These are phyloP conservation scores for Mariannaea elegans DNA, from an alignment of 2,329 filamentous ascomycete genomes.

Conservation along the genomic window DNA sequence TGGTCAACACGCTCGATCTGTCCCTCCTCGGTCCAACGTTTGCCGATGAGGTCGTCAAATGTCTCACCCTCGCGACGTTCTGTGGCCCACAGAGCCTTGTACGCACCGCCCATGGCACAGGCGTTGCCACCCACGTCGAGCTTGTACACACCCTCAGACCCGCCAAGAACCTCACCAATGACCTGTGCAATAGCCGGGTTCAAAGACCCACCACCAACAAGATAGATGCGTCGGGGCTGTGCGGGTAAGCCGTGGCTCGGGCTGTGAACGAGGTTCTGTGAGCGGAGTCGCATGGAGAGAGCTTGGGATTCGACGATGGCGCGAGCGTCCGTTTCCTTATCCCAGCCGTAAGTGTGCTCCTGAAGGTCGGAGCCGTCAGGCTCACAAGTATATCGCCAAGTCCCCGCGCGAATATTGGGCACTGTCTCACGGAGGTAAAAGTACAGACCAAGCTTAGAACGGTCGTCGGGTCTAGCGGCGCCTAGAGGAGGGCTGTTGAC, in stretches of 20 bases:
- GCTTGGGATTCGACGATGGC: conserved; percentile 95
- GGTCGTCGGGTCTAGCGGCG: conserved; percentile 57
- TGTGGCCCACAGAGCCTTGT: conserved; percentile 94
- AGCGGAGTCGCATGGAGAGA: conserved; percentile 87
- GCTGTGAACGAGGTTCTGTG: conserved; percentile 74
- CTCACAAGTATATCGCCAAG: conserved; percentile 79
- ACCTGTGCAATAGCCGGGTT: conserved; percentile 90
- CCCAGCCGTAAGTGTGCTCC: conserved; percentile 47
- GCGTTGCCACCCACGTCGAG: conserved; percentile 95
- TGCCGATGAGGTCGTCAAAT: conserved; percentile 88
- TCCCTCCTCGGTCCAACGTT: conserved; percentile 84
- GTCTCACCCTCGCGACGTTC: conserved; percentile 74
- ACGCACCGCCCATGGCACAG: conserved; percentile 91
- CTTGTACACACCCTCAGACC: conserved; percentile 88
- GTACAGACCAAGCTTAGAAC: conserved; percentile 90
- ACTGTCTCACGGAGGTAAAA: conserved; percentile 97
- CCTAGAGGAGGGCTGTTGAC: conserved; percentile 75
- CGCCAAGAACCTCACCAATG: conserved; percentile 87
- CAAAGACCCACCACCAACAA: conserved; percentile 90
- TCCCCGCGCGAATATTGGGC: conserved; percentile 85
- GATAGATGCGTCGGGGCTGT: conserved; percentile 89
- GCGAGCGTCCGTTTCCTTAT: conserved; percentile 77
- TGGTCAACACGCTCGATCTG: conserved; percentile 85
- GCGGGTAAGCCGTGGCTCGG: conserved; percentile 69
- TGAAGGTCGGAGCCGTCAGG: conserved; percentile 63